Conservation (phyloP, 2,329 filamentous ascomycete genomes). For the Alternaria solani region DNA sequence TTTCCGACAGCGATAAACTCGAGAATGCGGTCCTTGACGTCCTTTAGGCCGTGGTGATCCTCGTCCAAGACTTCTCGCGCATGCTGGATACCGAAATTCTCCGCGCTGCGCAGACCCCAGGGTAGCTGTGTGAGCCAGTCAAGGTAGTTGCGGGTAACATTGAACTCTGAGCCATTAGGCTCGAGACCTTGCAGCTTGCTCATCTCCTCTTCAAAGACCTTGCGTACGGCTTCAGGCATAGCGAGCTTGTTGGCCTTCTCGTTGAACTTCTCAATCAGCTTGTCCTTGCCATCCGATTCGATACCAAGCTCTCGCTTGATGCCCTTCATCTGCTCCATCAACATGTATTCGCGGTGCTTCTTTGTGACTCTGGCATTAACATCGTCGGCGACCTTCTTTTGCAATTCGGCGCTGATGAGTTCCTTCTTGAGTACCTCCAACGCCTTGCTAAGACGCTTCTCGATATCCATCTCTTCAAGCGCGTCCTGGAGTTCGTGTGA, state of each 20-base stretch:
- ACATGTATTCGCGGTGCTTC: slow-evolving; percentile 95
- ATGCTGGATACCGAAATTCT: slow-evolving; percentile 95
- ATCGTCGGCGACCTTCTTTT: slow-evolving; percentile 97
- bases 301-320: slow-evolving; percentile 95
- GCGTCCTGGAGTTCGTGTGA: slow-evolving; percentile 92
- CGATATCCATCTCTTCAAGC: slow-evolving; percentile 85
- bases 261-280: slow-evolving; percentile 96
- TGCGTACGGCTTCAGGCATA: slow-evolving; percentile 96
- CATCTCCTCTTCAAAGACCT: slow-evolving; percentile 97
- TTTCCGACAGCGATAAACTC: slow-evolving; percentile 99
- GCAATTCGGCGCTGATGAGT: slow-evolving; percentile 95
- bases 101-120: slow-evolving; percentile 92
- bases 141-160: slow-evolving; percentile 96
- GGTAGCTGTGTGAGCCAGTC: slow-evolving; percentile 99
- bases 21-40: slow-evolving; percentile 97
- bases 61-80: slow-evolving; percentile 91
- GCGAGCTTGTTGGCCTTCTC: slow-evolving; percentile 92
- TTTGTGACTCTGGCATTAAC: slow-evolving; percentile 98
- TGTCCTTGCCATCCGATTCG: slow-evolving; percentile 97
- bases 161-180: slow-evolving; percentile 95
- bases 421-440: slow-evolving; percentile 95
- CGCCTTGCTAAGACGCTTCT: slow-evolving; percentile 90
- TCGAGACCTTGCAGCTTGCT: slow-evolving; percentile 97
- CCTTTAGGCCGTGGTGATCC: slow-evolving; percentile 95
- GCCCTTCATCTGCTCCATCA: slow-evolving; percentile 99